These are phyloP conservation scores for Ceratocystis harringtonii DNA, from an alignment of 2,329 filamentous ascomycete species.

Conservation along the genomic window DNA sequence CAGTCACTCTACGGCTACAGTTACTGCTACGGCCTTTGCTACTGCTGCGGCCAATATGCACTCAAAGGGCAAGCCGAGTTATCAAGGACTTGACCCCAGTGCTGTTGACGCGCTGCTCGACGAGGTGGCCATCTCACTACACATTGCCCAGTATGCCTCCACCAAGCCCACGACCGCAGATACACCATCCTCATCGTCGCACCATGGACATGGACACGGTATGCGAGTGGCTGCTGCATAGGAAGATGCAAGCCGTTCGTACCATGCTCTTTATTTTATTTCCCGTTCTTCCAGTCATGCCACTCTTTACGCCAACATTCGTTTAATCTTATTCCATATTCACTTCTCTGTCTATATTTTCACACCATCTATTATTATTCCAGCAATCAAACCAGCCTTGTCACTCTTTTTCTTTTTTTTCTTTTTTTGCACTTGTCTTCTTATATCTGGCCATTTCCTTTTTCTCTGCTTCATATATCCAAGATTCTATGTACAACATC, in stretches of 20 bases:
- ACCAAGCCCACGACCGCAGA: background rate
- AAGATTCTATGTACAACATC: background rate
- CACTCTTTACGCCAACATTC: constrained; percentile 1
- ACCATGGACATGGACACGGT: background rate
- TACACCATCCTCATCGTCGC: background rate
- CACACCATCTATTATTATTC: background rate
- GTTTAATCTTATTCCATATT: background rate
- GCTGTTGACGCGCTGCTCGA: constrained; percentile 14
- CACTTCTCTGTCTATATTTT: constrained; percentile 6
- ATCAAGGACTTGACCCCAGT: background rate
- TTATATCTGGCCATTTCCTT: background rate
- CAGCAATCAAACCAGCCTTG: background rate
- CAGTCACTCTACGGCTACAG: background rate
- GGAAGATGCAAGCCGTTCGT: background rate
- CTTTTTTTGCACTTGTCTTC: too few species aligned
- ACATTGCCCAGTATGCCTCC: constrained; percentile 10
- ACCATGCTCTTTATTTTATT: background rate
- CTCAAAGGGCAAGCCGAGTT: background rate
- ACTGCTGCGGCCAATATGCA: background rate
- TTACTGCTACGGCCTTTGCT: background rate
- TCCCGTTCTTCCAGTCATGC: background rate
- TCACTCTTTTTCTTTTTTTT: background rate
- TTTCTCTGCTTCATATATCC: background rate
- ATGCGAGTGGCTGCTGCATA: background rate
- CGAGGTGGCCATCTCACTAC: constrained; percentile 15